Percentiles rank a stretch among this genome's conserved stretches.
Evolutionary conservation across 805 yeast genomes (phyloP).

Genomic region (Teunomyces aglyptinius): DNA sequence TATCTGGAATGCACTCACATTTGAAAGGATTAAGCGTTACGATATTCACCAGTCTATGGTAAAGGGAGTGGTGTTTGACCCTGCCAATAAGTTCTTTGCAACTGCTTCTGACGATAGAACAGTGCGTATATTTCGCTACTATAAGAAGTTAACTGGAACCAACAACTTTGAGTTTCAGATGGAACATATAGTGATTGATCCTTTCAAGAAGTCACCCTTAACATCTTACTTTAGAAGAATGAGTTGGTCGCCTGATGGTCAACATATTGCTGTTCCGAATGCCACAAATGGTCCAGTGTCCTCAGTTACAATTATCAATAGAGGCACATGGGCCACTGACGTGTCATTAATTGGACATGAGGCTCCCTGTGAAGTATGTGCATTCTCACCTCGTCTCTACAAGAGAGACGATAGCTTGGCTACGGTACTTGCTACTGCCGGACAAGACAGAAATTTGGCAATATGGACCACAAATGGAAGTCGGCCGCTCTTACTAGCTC

Average conservation of each 20-base stretch:
- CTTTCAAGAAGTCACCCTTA: constrained; percentile 85
- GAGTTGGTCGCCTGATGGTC: constrained; percentile 93
- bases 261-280: constrained; percentile 80
- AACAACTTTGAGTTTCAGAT: constrained; percentile 78
- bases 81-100: constrained; percentile 96
- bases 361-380: constrained; percentile 78
- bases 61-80: constrained; percentile 95
- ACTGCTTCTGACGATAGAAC: constrained; percentile 96
- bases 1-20: constrained; percentile 90
- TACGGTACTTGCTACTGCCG: constrained; percentile 90
- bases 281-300: constrained; percentile 83
- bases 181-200: constrained; percentile 79
- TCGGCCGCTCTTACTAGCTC: constrained; percentile 77
- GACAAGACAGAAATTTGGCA: constrained; percentile 87
- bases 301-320: constrained; percentile 65
- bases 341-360: constrained; percentile 76
- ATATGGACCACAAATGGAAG: constrained; percentile 81
- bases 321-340: constrained; percentile 80
- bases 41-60: constrained; percentile 95
- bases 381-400: constrained; percentile 68
- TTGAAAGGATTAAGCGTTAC: constrained; percentile 83
- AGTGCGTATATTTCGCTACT: constrained; percentile 81
- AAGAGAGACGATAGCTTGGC: constrained; percentile 38
- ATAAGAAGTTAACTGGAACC: constrained; percentile 52
- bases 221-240: constrained; percentile 85